A percentile compares a stretch with the other conserved stretches of the same genome.
These are phyloP conservation scores for Lignosus rhinocerotis DNA, from an alignment of 1,284 basidiomycete species.

Conservation along the genomic window DNA sequence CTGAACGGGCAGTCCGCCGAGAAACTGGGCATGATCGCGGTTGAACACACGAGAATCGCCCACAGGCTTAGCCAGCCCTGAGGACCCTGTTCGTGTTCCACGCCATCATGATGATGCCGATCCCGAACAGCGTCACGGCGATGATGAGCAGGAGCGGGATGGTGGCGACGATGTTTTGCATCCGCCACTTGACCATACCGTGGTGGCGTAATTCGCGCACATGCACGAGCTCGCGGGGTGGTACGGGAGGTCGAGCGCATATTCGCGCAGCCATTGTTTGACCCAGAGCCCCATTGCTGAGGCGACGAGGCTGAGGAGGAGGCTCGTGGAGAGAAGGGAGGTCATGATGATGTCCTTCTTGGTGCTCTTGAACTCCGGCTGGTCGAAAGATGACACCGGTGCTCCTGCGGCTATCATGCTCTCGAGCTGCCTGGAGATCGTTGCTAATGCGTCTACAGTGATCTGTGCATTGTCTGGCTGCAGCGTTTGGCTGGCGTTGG, in stretches of 20 bases:
- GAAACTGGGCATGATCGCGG: not conserved
- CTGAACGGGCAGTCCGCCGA: constrained; percentile 2
- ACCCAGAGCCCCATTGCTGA: constrained; percentile 4
- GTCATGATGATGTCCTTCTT: not conserved
- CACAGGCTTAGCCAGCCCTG: not conserved
- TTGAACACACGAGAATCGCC: not conserved
- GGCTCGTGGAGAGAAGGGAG: not conserved
- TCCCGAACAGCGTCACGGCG: constrained; percentile 1
- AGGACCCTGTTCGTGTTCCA: not conserved
- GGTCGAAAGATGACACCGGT: not conserved
- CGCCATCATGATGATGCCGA: not conserved
- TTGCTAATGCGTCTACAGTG: not conserved
- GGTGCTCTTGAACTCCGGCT: not conserved
- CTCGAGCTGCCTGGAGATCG: constrained; percentile 3
- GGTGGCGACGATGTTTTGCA: not conserved
- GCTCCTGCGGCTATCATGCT: not conserved
- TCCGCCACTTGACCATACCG: not conserved
- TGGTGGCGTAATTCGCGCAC: not conserved
- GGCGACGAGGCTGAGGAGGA: not conserved
- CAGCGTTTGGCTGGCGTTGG: not conserved
- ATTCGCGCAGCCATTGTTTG: constrained; percentile 6
- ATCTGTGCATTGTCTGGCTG: not conserved
- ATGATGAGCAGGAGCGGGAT: not conserved
- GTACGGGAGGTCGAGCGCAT: not conserved
- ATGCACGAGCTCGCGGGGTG: not conserved